Evolutionary conservation across 192 early-diverging fungal genomes (phyloP).

Genomic region (Lunasporangiospora selenospora): DNA sequence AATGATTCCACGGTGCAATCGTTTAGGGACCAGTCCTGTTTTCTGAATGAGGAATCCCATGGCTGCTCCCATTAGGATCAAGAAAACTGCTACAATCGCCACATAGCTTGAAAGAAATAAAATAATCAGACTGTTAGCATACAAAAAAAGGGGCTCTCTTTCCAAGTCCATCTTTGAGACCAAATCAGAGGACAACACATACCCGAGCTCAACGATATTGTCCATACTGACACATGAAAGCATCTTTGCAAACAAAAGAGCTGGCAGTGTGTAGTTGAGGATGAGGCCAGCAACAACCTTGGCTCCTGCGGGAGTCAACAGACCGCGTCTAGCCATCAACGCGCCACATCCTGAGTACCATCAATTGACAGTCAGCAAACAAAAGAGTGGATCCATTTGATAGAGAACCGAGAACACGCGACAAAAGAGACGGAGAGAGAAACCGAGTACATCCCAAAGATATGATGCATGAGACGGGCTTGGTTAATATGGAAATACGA

Average conservation of each 20-base stretch:
- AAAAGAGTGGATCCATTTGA: too few relatives aligned
- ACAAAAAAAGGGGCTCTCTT: not conserved
- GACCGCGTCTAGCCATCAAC: constrained; percentile 40
- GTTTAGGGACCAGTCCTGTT: constrained; percentile 25
- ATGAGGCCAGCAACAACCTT: constrained; percentile 38
- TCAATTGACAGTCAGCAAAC: not conserved
- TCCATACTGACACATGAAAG: constrained; percentile 18
- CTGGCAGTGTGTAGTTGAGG: constrained; percentile 39
- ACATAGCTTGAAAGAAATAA: constrained; percentile 8
- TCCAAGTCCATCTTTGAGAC: too few relatives aligned
- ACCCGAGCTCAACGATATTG: constrained; percentile 25
- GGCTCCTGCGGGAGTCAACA: constrained; percentile 33
- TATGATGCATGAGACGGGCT: too few relatives aligned
- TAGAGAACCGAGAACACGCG: too few relatives aligned
- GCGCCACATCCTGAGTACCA: constrained; percentile 32
- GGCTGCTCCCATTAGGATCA: constrained; percentile 14
- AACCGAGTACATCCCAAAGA: too few relatives aligned
- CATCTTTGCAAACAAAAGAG: constrained; percentile 45
- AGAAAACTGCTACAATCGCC: constrained; percentile 11
- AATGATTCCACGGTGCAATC: constrained; percentile 31
- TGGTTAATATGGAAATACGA: too few relatives aligned
- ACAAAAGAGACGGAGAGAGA: too few relatives aligned
- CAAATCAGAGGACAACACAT: too few relatives aligned
- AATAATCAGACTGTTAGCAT: not conserved
- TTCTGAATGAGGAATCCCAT: constrained; percentile 26